A percentile compares a stretch with the other conserved stretches of the same genome.
Evolutionary conservation across 495 filamentous ascomycete species (phyloP).

Genomic region (Endocarpon pusillum): DNA sequence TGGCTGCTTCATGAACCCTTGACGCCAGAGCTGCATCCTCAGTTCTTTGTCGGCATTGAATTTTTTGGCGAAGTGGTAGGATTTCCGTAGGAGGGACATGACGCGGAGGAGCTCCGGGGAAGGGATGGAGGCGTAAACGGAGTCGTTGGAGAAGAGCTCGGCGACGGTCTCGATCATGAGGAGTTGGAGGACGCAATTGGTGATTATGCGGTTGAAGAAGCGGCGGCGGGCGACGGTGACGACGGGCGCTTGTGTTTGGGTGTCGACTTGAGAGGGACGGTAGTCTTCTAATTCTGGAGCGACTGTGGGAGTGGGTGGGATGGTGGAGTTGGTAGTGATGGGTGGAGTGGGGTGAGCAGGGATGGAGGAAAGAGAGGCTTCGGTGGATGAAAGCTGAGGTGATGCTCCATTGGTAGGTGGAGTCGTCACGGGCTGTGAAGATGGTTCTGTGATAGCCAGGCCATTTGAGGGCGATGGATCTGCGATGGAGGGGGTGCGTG

Average conservation of each 20-base stretch:
- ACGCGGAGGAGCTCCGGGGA: slow-evolving; percentile 72
- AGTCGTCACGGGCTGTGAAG: too few relatives aligned
- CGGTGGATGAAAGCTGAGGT: slow-evolving; percentile 23
- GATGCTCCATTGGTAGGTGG: slow-evolving; percentile 12
- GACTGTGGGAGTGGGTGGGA: slow-evolving; percentile 20
- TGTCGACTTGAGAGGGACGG: slow-evolving; percentile 42
- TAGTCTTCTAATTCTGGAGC: slow-evolving; percentile 70
- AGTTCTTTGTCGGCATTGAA: slow-evolving; percentile 97
- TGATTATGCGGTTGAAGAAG: slow-evolving; percentile 99
- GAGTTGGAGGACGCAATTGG: slow-evolving; percentile 91
- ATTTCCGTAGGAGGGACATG: slow-evolving; percentile 87
- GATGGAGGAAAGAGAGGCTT: slow-evolving; percentile 5
- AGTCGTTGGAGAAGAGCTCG: slow-evolving; percentile 93
- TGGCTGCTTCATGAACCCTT: slow-evolving; percentile 99
- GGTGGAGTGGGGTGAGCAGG: slow-evolving; percentile 20
- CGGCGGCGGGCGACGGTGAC: slow-evolving; percentile 86
- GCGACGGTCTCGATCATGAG: slow-evolving; percentile 99
- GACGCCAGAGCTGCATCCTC: slow-evolving; percentile 81
- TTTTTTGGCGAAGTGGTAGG: slow-evolving; percentile 83
- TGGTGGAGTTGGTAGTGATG: slow-evolving; percentile 10
- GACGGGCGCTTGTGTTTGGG: slow-evolving; percentile 74
- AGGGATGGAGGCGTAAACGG: slow-evolving; percentile 86
- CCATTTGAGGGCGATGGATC: slow-evolving; percentile 19
- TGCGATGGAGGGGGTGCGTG: slow-evolving; percentile 13
- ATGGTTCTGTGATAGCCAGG: slow-evolving; percentile 13